Evolutionary conservation across 257 asterid species (phyloP), one percentile per base, ranked within the genome.

Genomic region (Gentiana dahurica): DNA sequence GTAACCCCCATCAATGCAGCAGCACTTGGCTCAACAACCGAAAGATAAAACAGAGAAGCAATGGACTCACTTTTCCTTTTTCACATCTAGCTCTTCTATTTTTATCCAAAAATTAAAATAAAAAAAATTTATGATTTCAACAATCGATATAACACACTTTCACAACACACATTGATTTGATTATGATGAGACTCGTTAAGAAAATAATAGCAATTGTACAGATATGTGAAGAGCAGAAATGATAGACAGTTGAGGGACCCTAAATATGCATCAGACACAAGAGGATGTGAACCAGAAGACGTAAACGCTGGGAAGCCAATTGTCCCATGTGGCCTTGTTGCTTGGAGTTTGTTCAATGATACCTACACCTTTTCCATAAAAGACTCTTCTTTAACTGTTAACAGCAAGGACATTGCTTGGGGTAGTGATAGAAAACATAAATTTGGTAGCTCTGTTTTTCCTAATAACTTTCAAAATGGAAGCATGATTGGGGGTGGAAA

Each of bases 301-400:
- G 53, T 33, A 15, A 35, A 37, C 24, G 63, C 74, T 0, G 41
- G 52, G n/a, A 50, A 57, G 60, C 81, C 93, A 0, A 81, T 89
- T 36, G 86, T 89, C 47, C 97, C 97, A 1, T 89, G 94, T 68
- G 97, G 97, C 12, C 89, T 89, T 24, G 72, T 89, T 3, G 97
- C 97, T 38, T 89, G 97, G 97, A 89, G 94, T 63, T 70, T 89
- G 46, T 89, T 86, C 73, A 89, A 89, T 8, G 97, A 89, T 56
- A 79, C 97, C 0, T 89, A 78, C 58, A 46, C 41, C 3, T 58
- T 89, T 55, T 74, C 82, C 3, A 62, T 66, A 37, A 67, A 70
- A 1, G 55, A 65, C 58, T 65, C 44, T 39, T 58, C 65, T 13
- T 0, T 89, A 50, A 46, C 72, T 34, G 70, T 89, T 54, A 78